Evolutionary conservation across 2,329 filamentous ascomycete species (phyloP).

Genomic region (Sphaerulina musiva): DNA sequence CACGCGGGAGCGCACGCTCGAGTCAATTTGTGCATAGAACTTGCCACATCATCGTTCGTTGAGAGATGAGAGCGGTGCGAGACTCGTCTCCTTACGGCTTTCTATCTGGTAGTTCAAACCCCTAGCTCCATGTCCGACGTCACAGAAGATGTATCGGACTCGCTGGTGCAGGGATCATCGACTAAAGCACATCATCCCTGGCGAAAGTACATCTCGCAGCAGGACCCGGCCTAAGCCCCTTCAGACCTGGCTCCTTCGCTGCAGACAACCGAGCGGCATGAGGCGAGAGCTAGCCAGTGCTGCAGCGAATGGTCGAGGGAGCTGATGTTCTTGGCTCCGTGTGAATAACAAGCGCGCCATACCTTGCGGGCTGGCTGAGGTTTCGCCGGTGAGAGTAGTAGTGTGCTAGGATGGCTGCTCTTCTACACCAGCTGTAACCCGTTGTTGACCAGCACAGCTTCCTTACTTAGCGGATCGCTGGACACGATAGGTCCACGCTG

Average conservation of each 20-base stretch:
- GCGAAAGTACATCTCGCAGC: slow-evolving; percentile 14
- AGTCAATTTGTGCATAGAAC: slow-evolving; percentile 10
- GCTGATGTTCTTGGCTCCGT: slow-evolving; percentile 9
- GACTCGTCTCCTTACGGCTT: slow-evolving; percentile 7
- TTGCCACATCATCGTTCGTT: neutral
- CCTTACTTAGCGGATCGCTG: slow-evolving; percentile 25
- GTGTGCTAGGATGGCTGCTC: slow-evolving; percentile 11
- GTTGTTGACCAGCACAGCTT: slow-evolving; percentile 11
- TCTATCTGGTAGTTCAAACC: slow-evolving; percentile 18
- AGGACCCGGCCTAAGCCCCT: slow-evolving; percentile 14
- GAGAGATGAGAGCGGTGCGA: neutral
- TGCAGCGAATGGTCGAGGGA: slow-evolving; percentile 13
- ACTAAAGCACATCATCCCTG: slow-evolving; percentile 18
- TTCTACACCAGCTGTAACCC: slow-evolving; percentile 16
- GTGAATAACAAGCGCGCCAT: slow-evolving; percentile 19
- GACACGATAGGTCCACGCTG: slow-evolving; percentile 27
- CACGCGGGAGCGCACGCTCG: slow-evolving; percentile 7
- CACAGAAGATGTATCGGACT: slow-evolving; percentile 17
- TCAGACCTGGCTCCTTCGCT: slow-evolving; percentile 18
- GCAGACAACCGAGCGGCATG: slow-evolving; percentile 19
- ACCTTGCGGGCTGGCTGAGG: slow-evolving; percentile 17
- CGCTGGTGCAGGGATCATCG: slow-evolving; percentile 25
- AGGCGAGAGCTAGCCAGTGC: slow-evolving; percentile 14
- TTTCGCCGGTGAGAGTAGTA: slow-evolving; percentile 14
- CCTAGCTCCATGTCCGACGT: slow-evolving; percentile 24